A percentile compares a stretch with the other conserved stretches of the same genome.
Conservation (phyloP, 108 stramenopile genomes). For the Nitzschia sp. region DNA sequence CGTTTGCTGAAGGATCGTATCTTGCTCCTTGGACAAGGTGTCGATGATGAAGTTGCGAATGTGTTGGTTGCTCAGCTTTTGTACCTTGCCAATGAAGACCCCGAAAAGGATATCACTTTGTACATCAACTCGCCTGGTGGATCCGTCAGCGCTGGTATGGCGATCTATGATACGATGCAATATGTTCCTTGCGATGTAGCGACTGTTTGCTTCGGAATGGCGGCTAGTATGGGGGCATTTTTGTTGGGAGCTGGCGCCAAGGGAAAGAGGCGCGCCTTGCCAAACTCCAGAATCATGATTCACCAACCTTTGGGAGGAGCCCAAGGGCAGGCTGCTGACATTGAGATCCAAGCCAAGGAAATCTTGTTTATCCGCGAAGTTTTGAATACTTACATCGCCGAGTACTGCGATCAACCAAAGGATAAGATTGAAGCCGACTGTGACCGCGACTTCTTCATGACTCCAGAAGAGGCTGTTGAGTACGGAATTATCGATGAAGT, state of each 20-base stretch:
- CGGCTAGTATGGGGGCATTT: constrained; percentile 88
- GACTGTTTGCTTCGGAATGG: constrained; percentile 90
- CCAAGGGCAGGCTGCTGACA: constrained; percentile 97
- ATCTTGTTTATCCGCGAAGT: constrained; percentile 91
- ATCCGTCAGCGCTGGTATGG: constrained; percentile 72
- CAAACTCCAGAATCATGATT: constrained; percentile 97
- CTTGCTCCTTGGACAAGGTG: constrained; percentile 84
- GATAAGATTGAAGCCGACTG: constrained; percentile 96
- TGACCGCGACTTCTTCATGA: constrained; percentile 98
- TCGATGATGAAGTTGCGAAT: constrained; percentile 89
- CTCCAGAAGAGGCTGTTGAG: constrained; percentile 94
- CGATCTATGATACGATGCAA: constrained; percentile 86
- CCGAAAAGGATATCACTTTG: constrained; percentile 84
- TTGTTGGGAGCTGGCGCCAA: constrained; percentile 80
- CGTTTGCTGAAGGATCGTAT: constrained; percentile 89
- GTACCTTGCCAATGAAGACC: constrained; percentile 85
- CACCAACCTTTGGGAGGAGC: constrained; percentile 97
- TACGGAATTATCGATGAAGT: constrained; percentile 98
- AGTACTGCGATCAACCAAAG: constrained; percentile 91
- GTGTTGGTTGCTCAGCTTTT: constrained; percentile 87
- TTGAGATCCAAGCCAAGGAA: constrained; percentile 98
- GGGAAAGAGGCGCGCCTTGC: constrained; percentile 89
- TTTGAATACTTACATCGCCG: constrained; percentile 93
- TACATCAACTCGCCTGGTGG: constrained; percentile 90
- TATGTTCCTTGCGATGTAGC: constrained; percentile 85